phyloP scores from a whole-genome alignment of 2,329 filamentous ascomycete species.

The Aspergillus clavatus region DNA sequence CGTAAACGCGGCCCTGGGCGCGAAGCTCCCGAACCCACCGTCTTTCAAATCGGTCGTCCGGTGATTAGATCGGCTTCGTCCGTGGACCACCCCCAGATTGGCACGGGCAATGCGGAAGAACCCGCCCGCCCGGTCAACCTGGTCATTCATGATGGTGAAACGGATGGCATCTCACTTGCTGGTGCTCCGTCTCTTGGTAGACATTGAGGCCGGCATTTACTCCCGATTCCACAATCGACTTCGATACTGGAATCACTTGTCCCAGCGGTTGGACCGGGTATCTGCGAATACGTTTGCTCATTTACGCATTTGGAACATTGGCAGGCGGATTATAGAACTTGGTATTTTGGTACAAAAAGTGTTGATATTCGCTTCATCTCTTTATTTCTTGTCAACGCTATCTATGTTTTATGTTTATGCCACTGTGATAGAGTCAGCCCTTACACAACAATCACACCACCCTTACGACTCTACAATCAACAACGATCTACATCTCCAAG shows the following conservation, averaged over 20 bases:
- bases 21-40: slow-evolving; percentile 14
- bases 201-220: neutral
- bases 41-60: slow-evolving; percentile 26
- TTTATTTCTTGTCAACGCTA: too few relatives aligned
- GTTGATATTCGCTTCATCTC: too few relatives aligned
- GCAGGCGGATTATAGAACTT: too few relatives aligned
- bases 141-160: slow-evolving; percentile 11
- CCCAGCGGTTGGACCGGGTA: too few relatives aligned
- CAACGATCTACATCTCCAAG: too few relatives aligned
- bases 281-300: too few relatives aligned
- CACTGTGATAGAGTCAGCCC: too few relatives aligned
- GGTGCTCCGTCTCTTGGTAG: neutral
- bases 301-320: too few relatives aligned
- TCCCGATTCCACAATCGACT: neutral
- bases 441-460: too few relatives aligned
- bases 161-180: neutral
- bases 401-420: too few relatives aligned
- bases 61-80: slow-evolving; percentile 18
- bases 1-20: slow-evolving; percentile 22
- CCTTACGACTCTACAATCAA: too few relatives aligned
- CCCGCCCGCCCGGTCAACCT: slow-evolving; percentile 32
- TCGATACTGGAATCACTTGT: neutral
- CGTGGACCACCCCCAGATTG: slow-evolving; percentile 17
- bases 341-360: too few relatives aligned
- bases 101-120: slow-evolving; percentile 22